Evolutionary conservation across 1,139 yeast species (phyloP).

Genomic region (Suhomyces terraborum): DNA sequence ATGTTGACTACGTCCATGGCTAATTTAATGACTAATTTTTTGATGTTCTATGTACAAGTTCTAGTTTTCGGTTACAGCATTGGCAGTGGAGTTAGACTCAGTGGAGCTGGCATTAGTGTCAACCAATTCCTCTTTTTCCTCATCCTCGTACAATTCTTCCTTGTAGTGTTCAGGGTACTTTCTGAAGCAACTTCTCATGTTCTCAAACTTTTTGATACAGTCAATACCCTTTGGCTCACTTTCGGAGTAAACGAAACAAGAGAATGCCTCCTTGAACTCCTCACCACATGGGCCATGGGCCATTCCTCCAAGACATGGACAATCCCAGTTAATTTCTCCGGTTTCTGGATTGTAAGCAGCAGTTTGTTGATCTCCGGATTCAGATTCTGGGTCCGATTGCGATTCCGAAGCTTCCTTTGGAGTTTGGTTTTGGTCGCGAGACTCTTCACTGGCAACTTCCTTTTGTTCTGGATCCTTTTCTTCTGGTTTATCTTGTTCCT

Average conservation of each 20-base stretch:
- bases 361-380: conserved; percentile 34
- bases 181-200: conserved; percentile 95
- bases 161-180: conserved; percentile 91
- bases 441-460: conserved; percentile 10
- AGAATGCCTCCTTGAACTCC: conserved; percentile 93
- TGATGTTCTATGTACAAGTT: conserved; percentile 8
- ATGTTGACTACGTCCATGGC: conserved; percentile 19
- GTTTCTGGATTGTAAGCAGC: conserved; percentile 96
- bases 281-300: conserved; percentile 99
- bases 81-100: neutral
- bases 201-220: conserved; percentile 87
- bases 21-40: conserved; percentile 5
- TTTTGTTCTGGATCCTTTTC: neutral
- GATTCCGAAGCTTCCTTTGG: neutral
- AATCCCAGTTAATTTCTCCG: conserved; percentile 99
- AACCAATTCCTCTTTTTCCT: conserved; percentile 29
- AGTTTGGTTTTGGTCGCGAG: neutral
- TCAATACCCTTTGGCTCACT: conserved; percentile 97
- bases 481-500: neutral
- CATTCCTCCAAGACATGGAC: conserved; percentile 99
- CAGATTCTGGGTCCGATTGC: conserved; percentile 13
- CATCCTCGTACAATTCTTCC: conserved; percentile 85
- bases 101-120: conserved; percentile 14
- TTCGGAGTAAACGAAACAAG: conserved; percentile 93
- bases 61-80: conserved; percentile 8